Evolutionary conservation across 768 basidiomycete species (phyloP).

Genomic region (Psilocybe cubensis): DNA sequence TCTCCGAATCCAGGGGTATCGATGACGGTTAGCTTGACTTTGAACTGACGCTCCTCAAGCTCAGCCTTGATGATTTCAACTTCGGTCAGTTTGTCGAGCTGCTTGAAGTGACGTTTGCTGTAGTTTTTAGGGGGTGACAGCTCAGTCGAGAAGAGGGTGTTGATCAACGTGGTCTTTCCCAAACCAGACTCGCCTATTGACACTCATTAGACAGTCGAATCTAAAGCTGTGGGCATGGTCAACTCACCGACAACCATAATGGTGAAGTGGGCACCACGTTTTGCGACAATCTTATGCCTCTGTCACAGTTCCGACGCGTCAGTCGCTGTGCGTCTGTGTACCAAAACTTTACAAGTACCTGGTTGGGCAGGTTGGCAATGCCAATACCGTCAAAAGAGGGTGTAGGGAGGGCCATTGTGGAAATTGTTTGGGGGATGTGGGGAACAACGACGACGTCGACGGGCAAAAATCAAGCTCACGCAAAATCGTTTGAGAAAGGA

Average conservation of each 20-base stretch:
- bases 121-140: conserved; percentile 93
- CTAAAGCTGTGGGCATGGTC: background rate
- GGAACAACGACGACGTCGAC: conserved; percentile 26
- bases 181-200: conserved; percentile 89
- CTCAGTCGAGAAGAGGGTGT: conserved; percentile 98
- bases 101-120: conserved; percentile 85
- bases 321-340: conserved; percentile 11
- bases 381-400: conserved; percentile 79
- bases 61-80: conserved; percentile 99
- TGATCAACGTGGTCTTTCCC: conserved; percentile 97
- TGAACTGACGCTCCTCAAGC: conserved; percentile 98
- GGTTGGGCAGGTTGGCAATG: conserved; percentile 97
- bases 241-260: conserved; percentile 96
- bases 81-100: conserved; percentile 98
- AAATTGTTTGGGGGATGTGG: conserved; percentile 18
- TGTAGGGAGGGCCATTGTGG: conserved; percentile 47
- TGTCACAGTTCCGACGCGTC: conserved; percentile 41
- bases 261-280: conserved; percentile 96
- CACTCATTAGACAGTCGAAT: background rate
- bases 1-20: conserved; percentile 99
- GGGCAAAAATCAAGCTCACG: conserved; percentile 18
- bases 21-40: conserved; percentile 98
- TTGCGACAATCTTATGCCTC: conserved; percentile 99
- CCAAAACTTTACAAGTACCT: conserved; percentile 53
- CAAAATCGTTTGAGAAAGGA: conserved; percentile 42